phyloP scores from a whole-genome alignment of 106 monocot genomes.

The Cymbidium sinense region DNA sequence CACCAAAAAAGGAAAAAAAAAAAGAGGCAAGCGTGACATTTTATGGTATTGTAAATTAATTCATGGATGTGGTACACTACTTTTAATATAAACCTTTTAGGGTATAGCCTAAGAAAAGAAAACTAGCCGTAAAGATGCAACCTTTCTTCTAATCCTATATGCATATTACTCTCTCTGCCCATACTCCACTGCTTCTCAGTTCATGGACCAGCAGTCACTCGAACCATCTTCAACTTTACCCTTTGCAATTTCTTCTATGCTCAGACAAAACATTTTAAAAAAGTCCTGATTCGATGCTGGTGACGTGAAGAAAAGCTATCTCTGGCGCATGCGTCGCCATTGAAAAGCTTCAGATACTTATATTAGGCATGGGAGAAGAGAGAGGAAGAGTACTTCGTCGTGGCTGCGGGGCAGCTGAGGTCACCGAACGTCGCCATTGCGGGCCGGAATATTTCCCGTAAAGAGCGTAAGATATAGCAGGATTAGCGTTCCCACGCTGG shows the following conservation, averaged over 20 bases:
- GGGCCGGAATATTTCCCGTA: slow-evolving; percentile 24
- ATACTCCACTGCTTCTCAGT: no score
- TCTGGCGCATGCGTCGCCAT: neutral
- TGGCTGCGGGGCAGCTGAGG: no score
- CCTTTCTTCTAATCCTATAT: no score
- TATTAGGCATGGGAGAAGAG: neutral
- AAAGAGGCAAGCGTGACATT: no score
- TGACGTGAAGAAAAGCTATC: neutral
- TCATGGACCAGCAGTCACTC: no score
- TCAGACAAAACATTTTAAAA: neutral
- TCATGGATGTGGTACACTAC: no score
- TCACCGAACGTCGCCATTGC: neutral
- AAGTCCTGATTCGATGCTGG: neutral
- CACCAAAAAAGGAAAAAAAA: no score
- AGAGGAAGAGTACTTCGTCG: neutral
- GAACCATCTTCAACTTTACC: neutral
- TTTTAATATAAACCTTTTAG: no score
- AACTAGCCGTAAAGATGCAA: no score
- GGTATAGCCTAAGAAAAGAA: no score
- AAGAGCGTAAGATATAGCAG: slow-evolving; percentile 80
- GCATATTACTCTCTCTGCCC: neutral
- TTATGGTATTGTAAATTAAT: no score
- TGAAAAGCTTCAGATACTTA: neutral
- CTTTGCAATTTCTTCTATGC: neutral
- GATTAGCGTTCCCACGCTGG: slow-evolving; percentile 80